Conservation (phyloP, 1,139 yeast genomes). For the Candida glucosophila region DNA sequence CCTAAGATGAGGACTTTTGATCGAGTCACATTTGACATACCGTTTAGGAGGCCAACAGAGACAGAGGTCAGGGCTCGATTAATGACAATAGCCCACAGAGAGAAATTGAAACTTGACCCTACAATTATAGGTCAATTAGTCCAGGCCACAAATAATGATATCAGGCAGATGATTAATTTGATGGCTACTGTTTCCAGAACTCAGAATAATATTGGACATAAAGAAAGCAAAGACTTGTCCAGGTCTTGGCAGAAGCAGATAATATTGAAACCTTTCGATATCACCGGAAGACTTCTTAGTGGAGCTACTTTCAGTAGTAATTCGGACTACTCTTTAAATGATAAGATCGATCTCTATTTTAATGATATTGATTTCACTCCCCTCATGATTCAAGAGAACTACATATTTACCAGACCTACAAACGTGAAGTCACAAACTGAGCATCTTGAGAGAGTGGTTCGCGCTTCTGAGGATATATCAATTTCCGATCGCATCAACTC, state of each 20-base stretch:
- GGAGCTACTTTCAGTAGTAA: slow-evolving; percentile 52
- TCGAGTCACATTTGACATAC: slow-evolving; percentile 70
- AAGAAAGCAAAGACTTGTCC: slow-evolving; percentile 42
- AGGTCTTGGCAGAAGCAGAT: slow-evolving; percentile 83
- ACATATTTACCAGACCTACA: slow-evolving; percentile 57
- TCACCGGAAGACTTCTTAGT: slow-evolving; percentile 61
- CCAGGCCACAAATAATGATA: slow-evolving; percentile 80
- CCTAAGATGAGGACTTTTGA: slow-evolving; percentile 98
- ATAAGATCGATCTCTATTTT: slow-evolving; percentile 82
- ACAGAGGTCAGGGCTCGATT: slow-evolving; percentile 72
- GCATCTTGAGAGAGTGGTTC: slow-evolving; percentile 57
- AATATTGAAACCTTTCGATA: slow-evolving; percentile 89
- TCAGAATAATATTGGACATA: slow-evolving; percentile 50
- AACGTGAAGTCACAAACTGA: slow-evolving; percentile 24
- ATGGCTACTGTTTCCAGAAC: slow-evolving; percentile 77
- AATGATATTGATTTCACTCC: slow-evolving; percentile 95
- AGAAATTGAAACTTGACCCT: slow-evolving; percentile 73
- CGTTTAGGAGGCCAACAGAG: slow-evolving; percentile 85
- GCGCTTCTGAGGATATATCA: slow-evolving; percentile 82
- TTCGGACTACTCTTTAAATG: slow-evolving; percentile 54
- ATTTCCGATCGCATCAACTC: slow-evolving; percentile 74
- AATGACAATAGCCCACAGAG: slow-evolving; percentile 86
- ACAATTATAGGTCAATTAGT: slow-evolving; percentile 77
- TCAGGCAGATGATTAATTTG: slow-evolving; percentile 87
- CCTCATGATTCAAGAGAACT: slow-evolving; percentile 93